A percentile compares a stretch with the other conserved stretches of the same genome.
Conservation (phyloP, 164 flowering plant genomes). For the Stephania yunnanensis region DNA sequence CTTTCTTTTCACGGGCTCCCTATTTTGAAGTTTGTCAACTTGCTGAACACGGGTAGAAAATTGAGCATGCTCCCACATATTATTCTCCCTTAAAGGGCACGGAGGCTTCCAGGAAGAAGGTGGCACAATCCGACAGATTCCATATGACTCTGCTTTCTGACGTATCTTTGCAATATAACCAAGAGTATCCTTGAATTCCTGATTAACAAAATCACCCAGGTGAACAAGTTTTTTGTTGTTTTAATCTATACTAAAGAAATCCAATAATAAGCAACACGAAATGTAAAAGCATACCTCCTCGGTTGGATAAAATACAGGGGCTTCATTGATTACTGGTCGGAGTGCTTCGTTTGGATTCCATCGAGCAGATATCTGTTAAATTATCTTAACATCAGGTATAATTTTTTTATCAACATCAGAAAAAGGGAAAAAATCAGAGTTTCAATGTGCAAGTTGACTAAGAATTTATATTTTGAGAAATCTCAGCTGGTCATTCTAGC, state of each 20-base stretch:
- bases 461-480: neutral
- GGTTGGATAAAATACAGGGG: constrained; percentile 76
- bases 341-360: constrained; percentile 71
- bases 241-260: neutral
- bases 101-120: constrained; percentile 84
- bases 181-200: constrained; percentile 85
- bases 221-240: neutral
- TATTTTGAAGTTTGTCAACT: constrained; percentile 79
- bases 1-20: constrained; percentile 73
- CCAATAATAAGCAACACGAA: neutral
- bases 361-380: constrained; percentile 49
- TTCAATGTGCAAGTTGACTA: neutral
- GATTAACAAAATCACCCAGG: constrained; percentile 6
- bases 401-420: neutral
- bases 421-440: neutral
- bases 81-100: constrained; percentile 53
- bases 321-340: constrained; percentile 66
- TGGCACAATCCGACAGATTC: constrained; percentile 89
- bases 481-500: neutral
- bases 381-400: constrained; percentile 7
- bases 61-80: constrained; percentile 50
- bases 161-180: constrained; percentile 64
- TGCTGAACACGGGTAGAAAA: constrained; percentile 69
- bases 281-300: constrained; percentile 41
- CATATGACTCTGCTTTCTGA: constrained; percentile 55